These are phyloP conservation scores for Pseudoscleropodium purum DNA, from an alignment of 225 moss, liverwort and hornwort genomes.

Conservation along the genomic window DNA sequence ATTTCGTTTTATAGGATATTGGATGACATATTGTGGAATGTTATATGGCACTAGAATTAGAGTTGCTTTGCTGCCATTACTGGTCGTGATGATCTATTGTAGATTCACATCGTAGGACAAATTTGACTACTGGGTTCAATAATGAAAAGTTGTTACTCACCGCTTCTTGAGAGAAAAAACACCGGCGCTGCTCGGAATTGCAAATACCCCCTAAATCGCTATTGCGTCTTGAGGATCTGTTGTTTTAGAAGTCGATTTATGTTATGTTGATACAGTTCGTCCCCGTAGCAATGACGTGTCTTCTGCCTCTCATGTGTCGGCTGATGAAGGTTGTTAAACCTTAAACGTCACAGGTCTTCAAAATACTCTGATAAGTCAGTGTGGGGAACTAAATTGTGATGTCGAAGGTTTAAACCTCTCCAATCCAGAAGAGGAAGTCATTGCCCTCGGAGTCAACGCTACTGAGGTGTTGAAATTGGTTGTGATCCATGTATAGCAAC, in stretches of 20 bases:
- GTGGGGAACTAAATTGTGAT: background rate
- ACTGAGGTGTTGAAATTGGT: background rate
- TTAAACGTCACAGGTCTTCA: background rate
- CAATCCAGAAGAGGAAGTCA: background rate
- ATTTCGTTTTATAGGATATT: conserved; percentile 2
- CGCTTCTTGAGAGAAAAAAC: background rate
- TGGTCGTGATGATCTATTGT: background rate
- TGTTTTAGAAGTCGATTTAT: background rate
- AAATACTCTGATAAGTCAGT: background rate
- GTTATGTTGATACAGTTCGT: background rate
- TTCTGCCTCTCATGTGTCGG: background rate
- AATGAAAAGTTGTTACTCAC: background rate
- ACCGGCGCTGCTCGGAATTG: background rate
- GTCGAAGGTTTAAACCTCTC: background rate
- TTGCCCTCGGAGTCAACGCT: background rate
- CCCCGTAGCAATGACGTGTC: background rate
- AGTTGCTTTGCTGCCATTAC: background rate
- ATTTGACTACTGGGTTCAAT: conserved; percentile 15
- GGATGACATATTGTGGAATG: conserved; percentile 11
- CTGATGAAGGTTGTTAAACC: background rate
- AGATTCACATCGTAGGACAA: conserved; percentile 4
- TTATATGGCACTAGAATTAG: background rate
- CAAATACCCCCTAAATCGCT: background rate
- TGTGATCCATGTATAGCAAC: background rate
- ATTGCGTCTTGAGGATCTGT: background rate